These are phyloP conservation scores for Hansenula lynferdii DNA, from an alignment of 1,139 yeast species.

Conservation along the genomic window DNA sequence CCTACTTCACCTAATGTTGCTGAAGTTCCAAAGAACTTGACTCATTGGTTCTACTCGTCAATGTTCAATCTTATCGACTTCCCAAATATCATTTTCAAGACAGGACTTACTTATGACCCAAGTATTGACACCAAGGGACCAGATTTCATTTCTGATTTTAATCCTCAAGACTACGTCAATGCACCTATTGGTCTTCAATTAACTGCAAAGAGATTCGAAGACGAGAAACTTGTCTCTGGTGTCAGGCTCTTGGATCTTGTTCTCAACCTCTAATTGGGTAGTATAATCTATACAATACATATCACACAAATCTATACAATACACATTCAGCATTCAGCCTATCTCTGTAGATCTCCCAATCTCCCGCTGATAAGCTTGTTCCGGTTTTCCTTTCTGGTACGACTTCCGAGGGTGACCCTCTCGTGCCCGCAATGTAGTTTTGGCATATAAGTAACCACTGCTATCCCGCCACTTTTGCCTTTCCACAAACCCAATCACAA, in stretches of 20 bases:
- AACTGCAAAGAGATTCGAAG: slow-evolving; percentile 46
- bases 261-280: too few relatives aligned
- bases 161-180: slow-evolving; percentile 36
- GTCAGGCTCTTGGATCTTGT: slow-evolving; percentile 20
- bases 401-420: too few relatives aligned
- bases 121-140: slow-evolving; percentile 22
- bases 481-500: background rate
- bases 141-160: slow-evolving; percentile 20
- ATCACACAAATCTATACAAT: too few relatives aligned
- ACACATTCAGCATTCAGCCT: background rate
- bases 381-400: too few relatives aligned
- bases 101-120: slow-evolving; percentile 54
- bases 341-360: background rate
- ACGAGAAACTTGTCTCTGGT: slow-evolving; percentile 50
- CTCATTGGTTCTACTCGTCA: slow-evolving; percentile 74
- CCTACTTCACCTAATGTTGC: slow-evolving; percentile 74
- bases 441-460: background rate
- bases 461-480: background rate
- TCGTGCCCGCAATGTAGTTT: background rate
- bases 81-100: slow-evolving; percentile 60
- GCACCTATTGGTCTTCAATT: slow-evolving; percentile 53
- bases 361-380: background rate
- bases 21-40: slow-evolving; percentile 59
- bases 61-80: slow-evolving; percentile 63
- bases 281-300: background rate